Conservation (phyloP, 2,329 filamentous ascomycete species). For the Nannizziopsis barbatae region DNA sequence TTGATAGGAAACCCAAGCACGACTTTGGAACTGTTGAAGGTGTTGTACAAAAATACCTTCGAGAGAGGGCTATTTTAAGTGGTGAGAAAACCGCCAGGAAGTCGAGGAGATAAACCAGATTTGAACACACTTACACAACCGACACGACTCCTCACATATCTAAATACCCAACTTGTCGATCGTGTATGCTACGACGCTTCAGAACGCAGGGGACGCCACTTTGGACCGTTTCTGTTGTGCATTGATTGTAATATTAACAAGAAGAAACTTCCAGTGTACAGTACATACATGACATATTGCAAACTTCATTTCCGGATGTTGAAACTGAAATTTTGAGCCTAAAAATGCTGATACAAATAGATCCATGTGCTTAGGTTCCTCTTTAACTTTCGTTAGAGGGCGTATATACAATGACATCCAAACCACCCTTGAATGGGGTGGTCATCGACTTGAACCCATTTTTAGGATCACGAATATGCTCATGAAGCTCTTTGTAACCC, state of each 20-base stretch:
- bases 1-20: constrained; percentile 58
- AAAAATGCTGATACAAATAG: too few relatives aligned
- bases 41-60: constrained; percentile 57
- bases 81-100: not conserved
- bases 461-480: constrained; percentile 35
- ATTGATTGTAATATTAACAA: too few relatives aligned
- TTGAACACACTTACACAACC: too few relatives aligned
- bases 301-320: too few relatives aligned
- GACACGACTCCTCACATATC: too few relatives aligned
- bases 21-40: constrained; percentile 78
- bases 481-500: constrained; percentile 40
- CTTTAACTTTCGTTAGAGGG: not conserved
- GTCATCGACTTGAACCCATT: constrained; percentile 43
- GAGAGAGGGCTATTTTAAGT: constrained; percentile 32
- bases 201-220: too few relatives aligned
- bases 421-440: constrained; percentile 39
- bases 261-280: too few relatives aligned
- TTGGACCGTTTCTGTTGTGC: too few relatives aligned
- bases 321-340: too few relatives aligned
- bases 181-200: too few relatives aligned
- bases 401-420: constrained; percentile 37
- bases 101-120: not conserved
- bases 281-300: too few relatives aligned
- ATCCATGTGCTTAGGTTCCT: not conserved
- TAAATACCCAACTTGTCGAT: too few relatives aligned